Conservation (phyloP, 2,329 filamentous ascomycete species). For the Cordyceps cateniannulata region DNA sequence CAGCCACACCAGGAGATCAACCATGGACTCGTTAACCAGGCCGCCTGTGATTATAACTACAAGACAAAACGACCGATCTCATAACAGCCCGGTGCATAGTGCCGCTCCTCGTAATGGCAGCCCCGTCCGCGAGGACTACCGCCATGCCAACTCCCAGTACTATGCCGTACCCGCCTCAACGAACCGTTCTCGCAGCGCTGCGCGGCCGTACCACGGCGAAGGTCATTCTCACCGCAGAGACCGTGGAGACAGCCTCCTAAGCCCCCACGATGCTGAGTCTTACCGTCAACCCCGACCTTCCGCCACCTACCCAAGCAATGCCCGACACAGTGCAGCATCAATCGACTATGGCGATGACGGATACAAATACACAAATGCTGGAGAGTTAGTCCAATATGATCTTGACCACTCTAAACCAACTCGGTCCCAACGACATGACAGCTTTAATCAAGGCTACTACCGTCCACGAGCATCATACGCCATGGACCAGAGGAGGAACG, state of each 20-base stretch:
- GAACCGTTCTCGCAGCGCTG: slow-evolving; percentile 40
- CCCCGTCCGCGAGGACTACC: slow-evolving; percentile 45
- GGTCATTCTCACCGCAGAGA: slow-evolving; percentile 46
- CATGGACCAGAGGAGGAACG: slow-evolving; percentile 32
- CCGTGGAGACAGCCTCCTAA: slow-evolving; percentile 38
- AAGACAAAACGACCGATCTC: slow-evolving; percentile 36
- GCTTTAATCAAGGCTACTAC: slow-evolving; percentile 48
- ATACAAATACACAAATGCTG: slow-evolving; percentile 58
- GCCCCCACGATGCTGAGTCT: slow-evolving; percentile 34
- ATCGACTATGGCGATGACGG: slow-evolving; percentile 52
- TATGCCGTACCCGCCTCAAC: slow-evolving; percentile 23
- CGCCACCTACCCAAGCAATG: slow-evolving; percentile 36
- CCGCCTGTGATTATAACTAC: slow-evolving; percentile 54
- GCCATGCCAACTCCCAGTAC: slow-evolving; percentile 36
- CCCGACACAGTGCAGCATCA: slow-evolving; percentile 36
- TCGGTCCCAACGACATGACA: slow-evolving; percentile 43
- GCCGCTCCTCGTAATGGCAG: slow-evolving; percentile 33
- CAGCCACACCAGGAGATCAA: slow-evolving; percentile 44
- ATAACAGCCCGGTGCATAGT: slow-evolving; percentile 33
- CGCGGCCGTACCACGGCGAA: slow-evolving; percentile 43
- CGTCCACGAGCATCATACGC: slow-evolving; percentile 49
- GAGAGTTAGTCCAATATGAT: slow-evolving; percentile 56
- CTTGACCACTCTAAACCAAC: slow-evolving; percentile 44
- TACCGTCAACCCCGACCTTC: slow-evolving; percentile 43
- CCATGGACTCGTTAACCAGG: slow-evolving; percentile 41